A percentile compares a stretch with the other conserved stretches of the same genome.
These are phyloP conservation scores for Colletotrichum orchidophilum DNA, from an alignment of 2,329 filamentous ascomycete genomes.

Conservation along the genomic window DNA sequence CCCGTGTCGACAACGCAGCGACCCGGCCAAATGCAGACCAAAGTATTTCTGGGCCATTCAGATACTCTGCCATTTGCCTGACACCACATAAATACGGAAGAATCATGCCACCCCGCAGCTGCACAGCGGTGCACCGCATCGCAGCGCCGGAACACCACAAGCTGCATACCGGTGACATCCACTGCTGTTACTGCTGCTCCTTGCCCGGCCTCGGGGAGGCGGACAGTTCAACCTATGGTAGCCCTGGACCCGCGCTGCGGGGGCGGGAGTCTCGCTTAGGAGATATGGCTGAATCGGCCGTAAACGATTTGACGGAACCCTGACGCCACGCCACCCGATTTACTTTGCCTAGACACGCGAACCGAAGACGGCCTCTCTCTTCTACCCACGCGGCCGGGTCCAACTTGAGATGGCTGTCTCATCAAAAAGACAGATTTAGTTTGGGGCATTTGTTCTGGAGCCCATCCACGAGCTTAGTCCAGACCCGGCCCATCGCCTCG, in stretches of 20 bases:
- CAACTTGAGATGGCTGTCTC: conserved; percentile 8
- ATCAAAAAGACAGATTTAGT: neutral
- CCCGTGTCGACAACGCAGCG: neutral
- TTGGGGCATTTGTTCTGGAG: neutral
- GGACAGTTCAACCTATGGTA: neutral
- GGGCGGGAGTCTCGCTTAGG: conserved; percentile 11
- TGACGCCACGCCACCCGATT: conserved; percentile 24
- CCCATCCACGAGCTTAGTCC: conserved; percentile 2
- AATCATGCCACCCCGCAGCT: conserved; percentile 29
- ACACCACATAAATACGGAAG: neutral
- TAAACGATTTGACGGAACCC: conserved; percentile 22
- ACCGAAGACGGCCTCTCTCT: conserved; percentile 16
- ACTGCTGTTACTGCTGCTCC: conserved; percentile 1
- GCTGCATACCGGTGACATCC: conserved; percentile 20
- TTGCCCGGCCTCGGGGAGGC: conserved; percentile 2
- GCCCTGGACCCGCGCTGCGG: neutral
- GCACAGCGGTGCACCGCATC: conserved; percentile 9
- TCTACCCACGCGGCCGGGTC: conserved; percentile 8
- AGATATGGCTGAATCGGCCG: conserved; percentile 26
- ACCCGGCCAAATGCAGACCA: neutral
- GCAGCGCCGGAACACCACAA: conserved; percentile 13
- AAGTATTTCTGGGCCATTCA: neutral
- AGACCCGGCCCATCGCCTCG: conserved; percentile 6
- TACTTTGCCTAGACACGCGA: conserved; percentile 21
- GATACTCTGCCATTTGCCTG: conserved; percentile 6